Conservation (phyloP, 805 yeast genomes). For the Cyberlindnera mycetangii region DNA sequence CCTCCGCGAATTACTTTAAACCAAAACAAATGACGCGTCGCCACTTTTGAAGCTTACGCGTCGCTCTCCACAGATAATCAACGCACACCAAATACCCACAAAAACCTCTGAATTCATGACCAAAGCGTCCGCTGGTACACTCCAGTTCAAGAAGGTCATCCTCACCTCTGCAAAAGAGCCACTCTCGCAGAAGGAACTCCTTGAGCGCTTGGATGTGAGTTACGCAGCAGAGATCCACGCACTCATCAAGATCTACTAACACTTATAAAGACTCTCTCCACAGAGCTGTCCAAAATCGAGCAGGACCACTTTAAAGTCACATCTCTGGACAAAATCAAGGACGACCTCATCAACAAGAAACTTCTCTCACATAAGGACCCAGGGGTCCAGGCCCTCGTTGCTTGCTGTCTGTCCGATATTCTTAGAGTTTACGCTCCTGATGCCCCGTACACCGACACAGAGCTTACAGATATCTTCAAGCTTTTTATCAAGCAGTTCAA, state of each 20-base stretch:
- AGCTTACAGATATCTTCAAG: constrained; percentile 62
- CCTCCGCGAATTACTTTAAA: not conserved
- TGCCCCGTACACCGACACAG: constrained; percentile 73
- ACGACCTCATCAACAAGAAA: constrained; percentile 55
- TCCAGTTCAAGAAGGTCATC: constrained; percentile 44
- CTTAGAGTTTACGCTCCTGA: constrained; percentile 82
- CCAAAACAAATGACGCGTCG: constrained; percentile 7
- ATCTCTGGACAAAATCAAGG: constrained; percentile 44
- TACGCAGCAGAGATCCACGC: not conserved
- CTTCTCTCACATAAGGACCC: constrained; percentile 56
- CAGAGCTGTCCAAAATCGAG: constrained; percentile 59
- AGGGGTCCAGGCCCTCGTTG: constrained; percentile 66
- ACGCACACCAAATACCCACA: not conserved
- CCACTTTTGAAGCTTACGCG: constrained; percentile 3
- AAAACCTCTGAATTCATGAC: constrained; percentile 15
- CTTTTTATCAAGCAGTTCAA: constrained; percentile 63
- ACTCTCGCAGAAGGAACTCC: constrained; percentile 59
- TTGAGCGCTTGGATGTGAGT: constrained; percentile 48
- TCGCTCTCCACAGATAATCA: not conserved
- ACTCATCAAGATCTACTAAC: constrained; percentile 10
- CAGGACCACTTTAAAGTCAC: constrained; percentile 54
- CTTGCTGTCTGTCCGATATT: constrained; percentile 76
- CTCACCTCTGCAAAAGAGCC: constrained; percentile 55
- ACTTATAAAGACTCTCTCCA: constrained; percentile 44
- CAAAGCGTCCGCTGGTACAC: constrained; percentile 18